These are phyloP conservation scores for Solanum neorickii DNA, from an alignment of 257 asterid species.

Conservation along the genomic window DNA sequence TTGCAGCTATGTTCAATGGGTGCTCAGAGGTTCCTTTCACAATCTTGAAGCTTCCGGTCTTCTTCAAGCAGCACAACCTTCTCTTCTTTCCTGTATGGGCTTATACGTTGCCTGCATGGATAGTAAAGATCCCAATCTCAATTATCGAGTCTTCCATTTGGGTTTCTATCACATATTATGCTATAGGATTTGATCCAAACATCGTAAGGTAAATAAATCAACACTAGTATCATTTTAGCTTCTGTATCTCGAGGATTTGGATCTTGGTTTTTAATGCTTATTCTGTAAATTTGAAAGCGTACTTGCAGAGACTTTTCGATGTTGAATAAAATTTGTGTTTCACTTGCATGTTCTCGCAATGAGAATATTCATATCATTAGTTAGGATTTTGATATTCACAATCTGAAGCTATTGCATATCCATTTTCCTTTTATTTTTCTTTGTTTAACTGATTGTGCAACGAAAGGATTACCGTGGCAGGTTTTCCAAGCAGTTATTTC, in stretches of 20 bases:
- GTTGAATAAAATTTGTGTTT: background rate
- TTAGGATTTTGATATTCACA: background rate
- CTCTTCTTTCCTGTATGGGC: slow-evolving; percentile 74
- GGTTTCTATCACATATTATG: slow-evolving; percentile 36
- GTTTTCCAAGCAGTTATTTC: slow-evolving; percentile 1
- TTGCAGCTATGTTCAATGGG: slow-evolving; percentile 57
- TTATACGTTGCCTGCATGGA: slow-evolving; percentile 57
- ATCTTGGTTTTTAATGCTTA: background rate
- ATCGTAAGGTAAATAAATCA: background rate
- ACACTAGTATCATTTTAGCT: background rate
- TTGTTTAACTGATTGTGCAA: background rate
- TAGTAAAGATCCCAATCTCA: slow-evolving; percentile 54
- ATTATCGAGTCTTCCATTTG: slow-evolving; percentile 26
- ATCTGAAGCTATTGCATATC: background rate
- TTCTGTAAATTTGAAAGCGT: background rate
- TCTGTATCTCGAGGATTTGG: background rate
- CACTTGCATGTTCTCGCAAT: background rate
- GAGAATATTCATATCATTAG: background rate
- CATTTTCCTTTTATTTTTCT: background rate
- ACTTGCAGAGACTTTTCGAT: background rate
- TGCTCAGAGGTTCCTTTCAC: slow-evolving; percentile 59
- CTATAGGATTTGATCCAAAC: slow-evolving; percentile 41
- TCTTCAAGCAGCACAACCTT: slow-evolving; percentile 69
- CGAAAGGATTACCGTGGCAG: background rate
- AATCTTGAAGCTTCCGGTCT: slow-evolving; percentile 59